phyloP scores from a whole-genome alignment of 805 yeast genomes.

The Lipomyces yamanashiensis region DNA sequence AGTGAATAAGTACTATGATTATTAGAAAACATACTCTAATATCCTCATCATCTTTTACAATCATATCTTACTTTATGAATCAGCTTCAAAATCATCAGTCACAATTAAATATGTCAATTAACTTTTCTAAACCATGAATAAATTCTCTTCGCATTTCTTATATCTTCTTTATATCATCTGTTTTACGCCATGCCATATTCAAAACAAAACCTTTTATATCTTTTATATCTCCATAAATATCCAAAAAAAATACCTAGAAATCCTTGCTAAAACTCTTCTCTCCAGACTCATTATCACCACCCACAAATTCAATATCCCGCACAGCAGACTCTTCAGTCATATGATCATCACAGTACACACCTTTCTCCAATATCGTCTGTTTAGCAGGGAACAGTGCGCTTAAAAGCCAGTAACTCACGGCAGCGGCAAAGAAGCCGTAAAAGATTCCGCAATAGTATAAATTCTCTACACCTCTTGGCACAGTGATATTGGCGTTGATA shows the following conservation, averaged over 20 bases:
- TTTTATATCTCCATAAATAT: not conserved
- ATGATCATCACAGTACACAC: slow-evolving; percentile 21
- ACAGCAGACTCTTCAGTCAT: not conserved
- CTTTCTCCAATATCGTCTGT: slow-evolving; percentile 24
- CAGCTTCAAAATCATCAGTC: no score
- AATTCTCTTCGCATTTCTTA: no score
- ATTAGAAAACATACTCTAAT: no score
- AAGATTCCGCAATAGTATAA: slow-evolving; percentile 39
- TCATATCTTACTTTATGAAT: no score
- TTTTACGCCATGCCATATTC: not conserved
- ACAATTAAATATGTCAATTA: no score
- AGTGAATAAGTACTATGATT: no score
- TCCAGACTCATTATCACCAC: slow-evolving; percentile 4
- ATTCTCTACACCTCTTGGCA: slow-evolving; percentile 18
- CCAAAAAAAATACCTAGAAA: not conserved
- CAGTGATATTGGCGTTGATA: slow-evolving; percentile 19
- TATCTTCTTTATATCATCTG: not conserved
- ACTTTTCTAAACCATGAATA: no score
- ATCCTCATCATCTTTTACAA: no score
- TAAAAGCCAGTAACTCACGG: slow-evolving; percentile 25
- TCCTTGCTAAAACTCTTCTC: not conserved
- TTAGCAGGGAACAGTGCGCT: slow-evolving; percentile 22
- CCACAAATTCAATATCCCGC: not conserved
- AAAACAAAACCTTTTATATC: not conserved
- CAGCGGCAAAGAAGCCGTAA: slow-evolving; percentile 37